Conservation (phyloP, 2,329 filamentous ascomycete species). For the Aurifilum marmelostoma region DNA sequence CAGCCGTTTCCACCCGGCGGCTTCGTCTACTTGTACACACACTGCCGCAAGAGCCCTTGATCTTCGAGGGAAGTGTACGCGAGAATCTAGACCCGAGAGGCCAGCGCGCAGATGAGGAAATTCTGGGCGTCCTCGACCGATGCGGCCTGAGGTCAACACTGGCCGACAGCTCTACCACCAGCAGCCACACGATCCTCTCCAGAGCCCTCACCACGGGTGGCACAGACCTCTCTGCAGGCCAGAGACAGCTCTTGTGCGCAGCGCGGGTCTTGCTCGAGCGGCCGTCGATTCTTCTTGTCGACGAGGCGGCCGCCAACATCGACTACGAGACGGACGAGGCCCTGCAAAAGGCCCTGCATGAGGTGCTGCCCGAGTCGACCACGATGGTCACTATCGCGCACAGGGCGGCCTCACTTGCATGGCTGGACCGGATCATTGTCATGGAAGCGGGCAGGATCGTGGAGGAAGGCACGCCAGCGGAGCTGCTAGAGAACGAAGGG, state of each 20-base stretch:
- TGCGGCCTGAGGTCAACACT: conserved; percentile 10
- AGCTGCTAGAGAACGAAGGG: background rate
- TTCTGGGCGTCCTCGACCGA: conserved; percentile 8
- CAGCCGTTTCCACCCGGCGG: conserved; percentile 28
- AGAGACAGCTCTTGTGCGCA: conserved; percentile 39
- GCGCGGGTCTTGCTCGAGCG: conserved; percentile 32
- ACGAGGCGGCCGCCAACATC: conserved; percentile 22
- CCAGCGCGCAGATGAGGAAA: conserved; percentile 12
- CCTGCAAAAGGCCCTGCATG: conserved; percentile 14
- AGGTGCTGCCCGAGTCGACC: background rate
- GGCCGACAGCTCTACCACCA: background rate
- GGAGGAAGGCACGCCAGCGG: conserved; percentile 14
- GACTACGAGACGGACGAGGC: conserved; percentile 21
- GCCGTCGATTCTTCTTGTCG: conserved; percentile 17
- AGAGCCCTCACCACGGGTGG: conserved; percentile 19
- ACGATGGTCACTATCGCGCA: conserved; percentile 23
- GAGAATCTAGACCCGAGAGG: conserved; percentile 28
- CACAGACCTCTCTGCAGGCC: conserved; percentile 36
- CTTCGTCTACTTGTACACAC: conserved; percentile 10
- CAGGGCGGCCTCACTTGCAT: conserved; percentile 13
- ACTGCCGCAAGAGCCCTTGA: conserved; percentile 13
- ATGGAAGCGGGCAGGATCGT: conserved; percentile 13
- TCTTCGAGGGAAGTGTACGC: conserved; percentile 13
- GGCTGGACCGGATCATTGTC: conserved; percentile 14
- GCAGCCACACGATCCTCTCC: background rate